These are phyloP conservation scores for Coniosporium tulheliwenetii DNA, from an alignment of 2,329 filamentous ascomycete genomes.

Conservation along the genomic window DNA sequence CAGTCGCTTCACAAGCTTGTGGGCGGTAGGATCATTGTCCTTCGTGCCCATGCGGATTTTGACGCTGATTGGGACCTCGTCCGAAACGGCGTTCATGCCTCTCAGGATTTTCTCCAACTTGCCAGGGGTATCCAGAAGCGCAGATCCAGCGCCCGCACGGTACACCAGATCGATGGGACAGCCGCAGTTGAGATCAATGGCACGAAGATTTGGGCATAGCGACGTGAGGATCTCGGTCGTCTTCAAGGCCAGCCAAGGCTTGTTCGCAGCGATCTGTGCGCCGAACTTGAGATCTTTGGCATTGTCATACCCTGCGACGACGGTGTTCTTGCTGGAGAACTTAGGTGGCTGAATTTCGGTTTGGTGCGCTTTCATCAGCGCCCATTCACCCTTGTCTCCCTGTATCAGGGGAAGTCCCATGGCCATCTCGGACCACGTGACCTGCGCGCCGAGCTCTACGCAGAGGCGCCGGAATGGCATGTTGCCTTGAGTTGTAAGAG, in stretches of 20 bases:
- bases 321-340: conserved; percentile 37
- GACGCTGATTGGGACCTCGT: conserved; percentile 78
- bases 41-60: conserved; percentile 90
- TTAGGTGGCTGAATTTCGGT: conserved; percentile 61
- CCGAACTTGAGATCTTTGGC: conserved; percentile 75
- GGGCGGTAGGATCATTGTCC: conserved; percentile 62
- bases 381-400: conserved; percentile 86
- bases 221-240: conserved; percentile 66
- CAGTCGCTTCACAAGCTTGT: conserved; percentile 68
- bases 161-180: conserved; percentile 94
- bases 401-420: conserved; percentile 81
- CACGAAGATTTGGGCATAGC: conserved; percentile 66
- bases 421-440: conserved; percentile 98
- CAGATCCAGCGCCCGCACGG: conserved; percentile 76
- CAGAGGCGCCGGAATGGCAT: conserved; percentile 86
- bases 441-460: conserved; percentile 72
- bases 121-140: conserved; percentile 69
- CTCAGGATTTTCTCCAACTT: conserved; percentile 91
- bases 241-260: conserved; percentile 81
- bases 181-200: conserved; percentile 92
- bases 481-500: conserved; percentile 92
- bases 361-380: conserved; percentile 81
- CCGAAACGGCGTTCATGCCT: conserved; percentile 89
- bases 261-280: conserved; percentile 82
- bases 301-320: conserved; percentile 69